Evolutionary conservation across 345 rosid species (phyloP), one percentile per base, ranked within the genome.

Genomic region (Cardamine occulta): DNA sequence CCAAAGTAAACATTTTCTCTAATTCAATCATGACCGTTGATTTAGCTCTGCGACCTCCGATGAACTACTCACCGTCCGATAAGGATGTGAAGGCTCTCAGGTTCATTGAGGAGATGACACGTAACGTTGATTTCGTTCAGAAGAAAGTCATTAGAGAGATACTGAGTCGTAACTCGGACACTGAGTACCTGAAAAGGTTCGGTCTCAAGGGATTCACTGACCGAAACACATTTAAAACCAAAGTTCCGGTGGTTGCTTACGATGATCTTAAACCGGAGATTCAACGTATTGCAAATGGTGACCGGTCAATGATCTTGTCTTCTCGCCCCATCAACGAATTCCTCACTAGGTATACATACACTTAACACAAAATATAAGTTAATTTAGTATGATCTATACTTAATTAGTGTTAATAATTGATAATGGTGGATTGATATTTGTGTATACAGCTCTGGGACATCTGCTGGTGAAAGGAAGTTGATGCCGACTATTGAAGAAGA

Each of bases 401-500:
- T n/a, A n/a, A n/a, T 31, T 58, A 19, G 12, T 37, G 17, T 19
- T n/a, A n/a, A n/a, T n/a, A n/a, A n/a, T n/a, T n/a, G n/a, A n/a
- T n/a, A n/a, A n/a, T n/a, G n/a, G n/a, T n/a, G n/a, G n/a, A n/a
- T n/a, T n/a, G n/a, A n/a, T 28, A 3, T 23, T 6, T 17, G n/a
- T 62, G 18, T 49, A 29, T 52, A 3, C 80, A 93, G 98, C 76
- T 93, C 98, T 60, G 97, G 98, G 12, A 93, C 98, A 39, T 93
- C 98, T 13, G 98, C 94, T 5, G 97, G 98, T 13, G 98, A 93
- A 79, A 87, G 97, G 44, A 93, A 93, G 76, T 78, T 93, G 77
- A 88, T 93, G 94, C 97, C 98, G 18, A 88, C 96, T 8, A 93
- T 87, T 73, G 78, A 82, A 11, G 96, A 91, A 78, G 98, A 93